These are phyloP conservation scores for Didymellaceae sp. DNA, from an alignment of 2,329 filamentous ascomycete genomes.

Conservation along the genomic window DNA sequence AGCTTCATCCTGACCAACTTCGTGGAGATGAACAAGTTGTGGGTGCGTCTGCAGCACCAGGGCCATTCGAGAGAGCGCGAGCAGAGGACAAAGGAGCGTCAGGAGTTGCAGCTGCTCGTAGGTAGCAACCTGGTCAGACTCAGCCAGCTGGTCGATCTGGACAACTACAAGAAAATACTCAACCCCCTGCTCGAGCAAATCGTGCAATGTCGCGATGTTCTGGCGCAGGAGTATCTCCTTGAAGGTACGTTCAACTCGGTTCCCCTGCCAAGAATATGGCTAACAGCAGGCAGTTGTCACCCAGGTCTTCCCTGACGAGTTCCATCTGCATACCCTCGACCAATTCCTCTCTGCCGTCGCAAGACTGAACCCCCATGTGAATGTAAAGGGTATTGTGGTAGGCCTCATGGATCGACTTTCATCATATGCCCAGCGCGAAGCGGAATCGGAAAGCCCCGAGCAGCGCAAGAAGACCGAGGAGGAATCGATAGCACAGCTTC, in stretches of 20 bases:
- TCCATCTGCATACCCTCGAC: slow-evolving; percentile 94
- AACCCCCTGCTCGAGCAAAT: slow-evolving; percentile 93
- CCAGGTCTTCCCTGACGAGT: slow-evolving; percentile 98
- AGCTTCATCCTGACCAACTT: slow-evolving; percentile 98
- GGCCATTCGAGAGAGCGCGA: slow-evolving; percentile 95
- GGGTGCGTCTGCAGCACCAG: slow-evolving; percentile 96
- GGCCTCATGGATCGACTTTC: slow-evolving; percentile 96
- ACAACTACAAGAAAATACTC: slow-evolving; percentile 92
- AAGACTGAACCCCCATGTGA: slow-evolving; percentile 92
- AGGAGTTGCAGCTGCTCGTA: slow-evolving; percentile 92
- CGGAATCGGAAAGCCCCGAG: slow-evolving; percentile 72
- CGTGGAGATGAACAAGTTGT: slow-evolving; percentile 99
- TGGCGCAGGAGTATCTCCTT: slow-evolving; percentile 95
- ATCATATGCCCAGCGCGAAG: slow-evolving; percentile 90
- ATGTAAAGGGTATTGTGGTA: slow-evolving; percentile 97
- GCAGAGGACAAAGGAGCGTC: slow-evolving; percentile 89
- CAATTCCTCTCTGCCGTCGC: slow-evolving; percentile 93
- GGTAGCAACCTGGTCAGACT: slow-evolving; percentile 95
- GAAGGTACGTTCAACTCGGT: slow-evolving; percentile 62
- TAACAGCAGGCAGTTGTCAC: slow-evolving; percentile 75
- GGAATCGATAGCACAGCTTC: slow-evolving; percentile 77
- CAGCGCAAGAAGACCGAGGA: slow-evolving; percentile 80
- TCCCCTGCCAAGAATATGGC: slow-evolving; percentile 3
- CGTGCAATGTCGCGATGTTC: slow-evolving; percentile 94
- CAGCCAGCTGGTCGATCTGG: slow-evolving; percentile 93